A percentile compares a stretch with the other conserved stretches of the same genome.
Conservation (phyloP, 768 basidiomycete species). For the Panaeolus papilionaceus region DNA sequence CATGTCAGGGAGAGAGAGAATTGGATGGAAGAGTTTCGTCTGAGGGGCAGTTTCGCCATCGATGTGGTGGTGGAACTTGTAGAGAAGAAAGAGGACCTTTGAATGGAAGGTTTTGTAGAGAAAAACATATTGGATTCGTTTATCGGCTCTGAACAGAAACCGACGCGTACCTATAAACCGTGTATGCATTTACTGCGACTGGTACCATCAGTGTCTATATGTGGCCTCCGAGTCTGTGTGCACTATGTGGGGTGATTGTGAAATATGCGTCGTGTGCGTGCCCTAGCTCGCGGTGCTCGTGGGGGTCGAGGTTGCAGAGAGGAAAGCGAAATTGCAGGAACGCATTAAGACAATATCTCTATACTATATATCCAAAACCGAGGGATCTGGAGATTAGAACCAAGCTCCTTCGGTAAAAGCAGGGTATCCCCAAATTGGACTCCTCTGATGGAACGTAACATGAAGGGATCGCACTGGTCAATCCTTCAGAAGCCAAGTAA, state of each 20-base stretch:
- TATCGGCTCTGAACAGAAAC: background rate
- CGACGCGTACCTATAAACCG: constrained; percentile 5
- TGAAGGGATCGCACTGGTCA: constrained; percentile 4
- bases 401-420: background rate
- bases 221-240: background rate
- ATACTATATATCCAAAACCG: constrained; percentile 6
- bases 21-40: background rate
- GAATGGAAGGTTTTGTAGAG: background rate
- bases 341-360: background rate
- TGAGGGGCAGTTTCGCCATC: background rate
- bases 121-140: background rate
- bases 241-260: background rate
- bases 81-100: background rate
- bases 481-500: constrained; percentile 5
- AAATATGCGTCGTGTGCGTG: background rate
- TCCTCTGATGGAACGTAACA: constrained; percentile 11
- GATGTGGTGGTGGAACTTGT: background rate
- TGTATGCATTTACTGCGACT: background rate
- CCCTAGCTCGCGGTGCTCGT: background rate
- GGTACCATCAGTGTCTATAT: background rate
- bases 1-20: constrained; percentile 10
- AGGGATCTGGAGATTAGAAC: constrained; percentile 1
- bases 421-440: constrained; percentile 3
- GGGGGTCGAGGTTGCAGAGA: background rate
- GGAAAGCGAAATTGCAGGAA: constrained; percentile 6